phyloP scores from a whole-genome alignment of 257 asterid genomes.

The Solanum megistacrolobum region DNA sequence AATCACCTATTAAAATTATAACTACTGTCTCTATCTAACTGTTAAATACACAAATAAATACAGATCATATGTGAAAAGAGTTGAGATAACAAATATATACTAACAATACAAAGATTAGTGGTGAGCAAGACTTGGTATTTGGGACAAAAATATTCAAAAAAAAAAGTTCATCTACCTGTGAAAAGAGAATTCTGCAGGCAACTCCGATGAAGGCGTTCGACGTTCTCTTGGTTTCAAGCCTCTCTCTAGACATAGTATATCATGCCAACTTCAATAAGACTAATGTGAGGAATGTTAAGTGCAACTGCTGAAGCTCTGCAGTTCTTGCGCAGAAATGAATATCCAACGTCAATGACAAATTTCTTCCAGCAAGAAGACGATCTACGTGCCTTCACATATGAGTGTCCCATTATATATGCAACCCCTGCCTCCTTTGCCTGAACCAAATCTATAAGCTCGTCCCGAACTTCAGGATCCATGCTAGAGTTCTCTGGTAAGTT shows the following conservation, averaged over 20 bases:
- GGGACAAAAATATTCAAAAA: not conserved
- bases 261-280: conserved; percentile 96
- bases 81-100: not conserved
- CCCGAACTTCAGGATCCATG: conserved; percentile 59
- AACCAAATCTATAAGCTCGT: conserved; percentile 69
- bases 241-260: conserved; percentile 61
- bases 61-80: not conserved
- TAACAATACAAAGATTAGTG: not conserved
- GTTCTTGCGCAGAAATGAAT: conserved; percentile 81
- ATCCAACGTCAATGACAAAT: conserved; percentile 62
- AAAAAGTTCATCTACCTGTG: not conserved
- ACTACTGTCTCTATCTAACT: not conserved
- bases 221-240: not conserved
- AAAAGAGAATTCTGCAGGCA: not conserved
- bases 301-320: conserved; percentile 88
- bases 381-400: conserved; percentile 71
- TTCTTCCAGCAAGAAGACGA: conserved; percentile 67
- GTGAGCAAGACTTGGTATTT: not conserved
- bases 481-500: conserved; percentile 42
- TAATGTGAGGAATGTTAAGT: conserved; percentile 87
- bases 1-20: not conserved
- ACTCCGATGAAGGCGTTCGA: not conserved
- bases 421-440: conserved; percentile 92
- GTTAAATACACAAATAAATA: not conserved
- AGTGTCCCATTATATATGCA: conserved; percentile 88